phyloP scores from a whole-genome alignment of 331 rosid genomes.

The Saraca asoca region DNA sequence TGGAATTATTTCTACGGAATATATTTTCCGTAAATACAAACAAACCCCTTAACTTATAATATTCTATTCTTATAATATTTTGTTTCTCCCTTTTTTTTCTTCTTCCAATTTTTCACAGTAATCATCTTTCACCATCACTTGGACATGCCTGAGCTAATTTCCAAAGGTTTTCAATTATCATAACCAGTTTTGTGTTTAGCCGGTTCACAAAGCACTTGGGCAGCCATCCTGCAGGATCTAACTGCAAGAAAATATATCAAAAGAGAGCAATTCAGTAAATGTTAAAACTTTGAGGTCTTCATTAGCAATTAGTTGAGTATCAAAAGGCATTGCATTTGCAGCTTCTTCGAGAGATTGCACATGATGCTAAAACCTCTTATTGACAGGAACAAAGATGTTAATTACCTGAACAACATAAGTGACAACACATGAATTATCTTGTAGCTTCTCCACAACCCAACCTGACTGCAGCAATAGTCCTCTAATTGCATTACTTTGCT shows the following conservation, averaged over 20 bases:
- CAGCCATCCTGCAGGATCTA: conserved; percentile 92
- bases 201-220: conserved; percentile 90
- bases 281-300: background rate
- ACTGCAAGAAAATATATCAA: conserved; percentile 41
- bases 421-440: conserved; percentile 72
- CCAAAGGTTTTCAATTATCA: conserved; percentile 81
- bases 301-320: background rate
- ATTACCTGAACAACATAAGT: conserved; percentile 89
- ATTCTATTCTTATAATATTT: no score
- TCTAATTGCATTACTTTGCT: conserved; percentile 81
- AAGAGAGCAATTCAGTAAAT: background rate
- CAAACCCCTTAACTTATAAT: no score
- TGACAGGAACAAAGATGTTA: no score
- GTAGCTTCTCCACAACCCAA: conserved; percentile 87
- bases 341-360: no score
- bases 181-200: conserved; percentile 74
- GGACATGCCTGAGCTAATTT: conserved; percentile 73
- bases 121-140: conserved; percentile 40
- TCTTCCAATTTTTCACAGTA: conserved; percentile 30
- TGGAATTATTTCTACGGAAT: no score
- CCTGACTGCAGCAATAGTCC: conserved; percentile 84
- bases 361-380: no score
- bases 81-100: no score
- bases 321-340: no score
- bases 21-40: no score